These are phyloP conservation scores for Colletotrichum costaricense DNA, from an alignment of 2,329 filamentous ascomycete species.

Conservation along the genomic window DNA sequence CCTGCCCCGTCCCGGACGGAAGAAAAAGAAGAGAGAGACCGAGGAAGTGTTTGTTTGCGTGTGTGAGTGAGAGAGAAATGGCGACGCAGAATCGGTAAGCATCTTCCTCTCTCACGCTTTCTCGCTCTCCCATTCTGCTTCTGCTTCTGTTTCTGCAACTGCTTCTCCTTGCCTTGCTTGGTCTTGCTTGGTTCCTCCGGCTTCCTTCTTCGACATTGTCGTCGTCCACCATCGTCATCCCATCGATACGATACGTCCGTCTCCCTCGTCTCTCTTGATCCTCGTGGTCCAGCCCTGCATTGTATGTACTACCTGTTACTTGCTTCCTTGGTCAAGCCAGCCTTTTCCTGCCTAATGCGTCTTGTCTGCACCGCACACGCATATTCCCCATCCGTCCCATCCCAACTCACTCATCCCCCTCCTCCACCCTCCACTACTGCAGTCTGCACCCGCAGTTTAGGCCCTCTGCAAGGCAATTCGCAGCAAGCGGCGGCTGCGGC, in stretches of 20 bases:
- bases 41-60: conserved; percentile 11
- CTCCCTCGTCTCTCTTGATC: neutral
- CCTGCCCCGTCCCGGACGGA: neutral
- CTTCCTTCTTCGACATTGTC: neutral
- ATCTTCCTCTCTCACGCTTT: conserved; percentile 16
- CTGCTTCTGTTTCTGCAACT: neutral
- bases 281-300: neutral
- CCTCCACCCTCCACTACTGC: neutral
- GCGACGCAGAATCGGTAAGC: conserved; percentile 49
- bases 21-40: conserved; percentile 13
- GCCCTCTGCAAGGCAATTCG: neutral
- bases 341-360: neutral
- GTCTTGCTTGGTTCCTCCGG: neutral
- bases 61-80: conserved; percentile 41
- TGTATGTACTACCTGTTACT: neutral
- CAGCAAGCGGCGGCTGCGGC: neutral
- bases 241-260: neutral
- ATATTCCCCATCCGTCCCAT: conserved; percentile 6
- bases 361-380: neutral
- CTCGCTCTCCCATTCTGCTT: neutral
- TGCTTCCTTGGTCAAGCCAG: neutral
- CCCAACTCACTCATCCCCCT: neutral
- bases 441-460: conserved; percentile 1
- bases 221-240: neutral
- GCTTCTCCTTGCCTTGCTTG: neutral